Base-by-base conservation (phyloP, 805 yeast genomes). In the Yarrowia alimentaria region DNA sequence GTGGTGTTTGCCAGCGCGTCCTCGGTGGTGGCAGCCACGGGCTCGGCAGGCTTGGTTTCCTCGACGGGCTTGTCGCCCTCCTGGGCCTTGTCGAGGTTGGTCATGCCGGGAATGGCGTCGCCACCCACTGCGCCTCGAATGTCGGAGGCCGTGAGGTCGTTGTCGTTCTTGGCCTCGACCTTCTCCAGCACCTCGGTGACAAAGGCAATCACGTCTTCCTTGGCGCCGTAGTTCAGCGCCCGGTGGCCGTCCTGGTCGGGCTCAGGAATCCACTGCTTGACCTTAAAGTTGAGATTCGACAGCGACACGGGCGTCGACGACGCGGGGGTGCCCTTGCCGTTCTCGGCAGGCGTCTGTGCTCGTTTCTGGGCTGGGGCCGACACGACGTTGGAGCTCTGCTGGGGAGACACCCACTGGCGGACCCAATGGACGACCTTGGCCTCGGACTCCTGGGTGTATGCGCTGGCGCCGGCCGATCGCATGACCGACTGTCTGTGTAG, bases 81-180 rank as follows among this genome's bases (percentile, higher is more conserved):
- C 19, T 52, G 61, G n/a, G n/a, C n/a, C 59, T 42, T 60, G 64
- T 63, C 49, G 53, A 30, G 33, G 38, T 19, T 51, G 25, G 37
- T 53, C 14, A 75, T 65, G 4, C 79, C 77, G 3, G 77, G 74
- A 55, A 73, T 71, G 1, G 76, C 64, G 42, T 69, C 76, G 16
- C 68, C 73, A 7, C 77, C 78, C 5, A 75, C 80, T 5, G 81
- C 81, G 10, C 78, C 81, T 59, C 80, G 68, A 32, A 76, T 75
- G 52, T 75, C 80, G 21, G 68, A 73, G 30, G 70, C 74, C 4
- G 73, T 67, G 16, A 75, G 61, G 6, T 64, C 60, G 6, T 66
- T 70, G 28, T 59, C 63, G 4, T 55, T 51, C 18, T 54, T 52
- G 12, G 53, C 51, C 4, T 58, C 61, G 5, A 51, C 56, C 6